phyloP scores from a whole-genome alignment of 2,329 filamentous ascomycete species.

The Fusarium domesticum region DNA sequence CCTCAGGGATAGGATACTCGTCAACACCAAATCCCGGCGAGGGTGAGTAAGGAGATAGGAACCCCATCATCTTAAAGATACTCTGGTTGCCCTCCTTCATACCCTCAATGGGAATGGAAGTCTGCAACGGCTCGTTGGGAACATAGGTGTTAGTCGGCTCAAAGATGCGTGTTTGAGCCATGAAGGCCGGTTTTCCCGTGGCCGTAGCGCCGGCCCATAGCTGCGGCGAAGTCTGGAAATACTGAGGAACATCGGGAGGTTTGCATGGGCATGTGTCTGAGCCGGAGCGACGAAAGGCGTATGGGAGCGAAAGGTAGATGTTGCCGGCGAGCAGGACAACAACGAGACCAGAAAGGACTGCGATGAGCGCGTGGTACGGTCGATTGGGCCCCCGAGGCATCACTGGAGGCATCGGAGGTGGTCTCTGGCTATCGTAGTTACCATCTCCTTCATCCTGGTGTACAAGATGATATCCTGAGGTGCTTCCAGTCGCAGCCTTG shows the following conservation, averaged over 20 bases:
- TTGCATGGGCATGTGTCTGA: constrained; percentile 30
- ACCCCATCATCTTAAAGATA: constrained; percentile 69
- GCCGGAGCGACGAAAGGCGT: constrained; percentile 27
- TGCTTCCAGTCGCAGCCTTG: constrained; percentile 9
- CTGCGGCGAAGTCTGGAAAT: constrained; percentile 61
- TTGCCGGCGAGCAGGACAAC: constrained; percentile 39
- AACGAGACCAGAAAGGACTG: constrained; percentile 34
- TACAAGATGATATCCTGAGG: constrained; percentile 33
- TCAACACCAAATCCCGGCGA: constrained; percentile 71
- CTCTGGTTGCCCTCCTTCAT: constrained; percentile 54
- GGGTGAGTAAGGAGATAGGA: constrained; percentile 65
- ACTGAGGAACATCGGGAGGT: constrained; percentile 52
- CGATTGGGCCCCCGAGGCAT: constrained; percentile 23
- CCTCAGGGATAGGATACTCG: constrained; percentile 65
- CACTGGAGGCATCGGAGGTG: constrained; percentile 12
- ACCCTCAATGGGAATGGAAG: constrained; percentile 63
- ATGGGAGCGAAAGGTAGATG: constrained; percentile 37
- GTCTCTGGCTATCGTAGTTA: constrained; percentile 15
- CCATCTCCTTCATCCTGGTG: constrained; percentile 33
- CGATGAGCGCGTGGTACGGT: constrained; percentile 31
- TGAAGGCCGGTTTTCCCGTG: constrained; percentile 67
- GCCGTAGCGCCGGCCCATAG: constrained; percentile 63
- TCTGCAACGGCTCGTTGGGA: constrained; percentile 69
- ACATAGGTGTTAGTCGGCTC: constrained; percentile 63
- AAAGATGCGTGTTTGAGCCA: constrained; percentile 68